Conservation (phyloP, 1,284 basidiomycete species). For the Leccinum pallidistipes region DNA sequence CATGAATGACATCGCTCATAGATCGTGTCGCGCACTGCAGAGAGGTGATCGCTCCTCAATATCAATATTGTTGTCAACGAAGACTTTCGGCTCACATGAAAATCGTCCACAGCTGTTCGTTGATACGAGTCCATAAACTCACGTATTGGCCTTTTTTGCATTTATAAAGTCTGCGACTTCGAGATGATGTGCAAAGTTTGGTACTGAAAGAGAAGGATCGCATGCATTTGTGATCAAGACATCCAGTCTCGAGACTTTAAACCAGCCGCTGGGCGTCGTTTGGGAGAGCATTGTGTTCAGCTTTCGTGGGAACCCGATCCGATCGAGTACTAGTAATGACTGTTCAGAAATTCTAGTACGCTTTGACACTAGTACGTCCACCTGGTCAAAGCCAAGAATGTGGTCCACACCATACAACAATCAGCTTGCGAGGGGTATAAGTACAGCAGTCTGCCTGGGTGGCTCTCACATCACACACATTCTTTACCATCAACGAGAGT, state of each 20-base stretch:
- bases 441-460: too few relatives aligned
- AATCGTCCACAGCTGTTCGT: too few relatives aligned
- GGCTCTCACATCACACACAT: not conserved
- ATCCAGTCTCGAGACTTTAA: conserved; percentile 61
- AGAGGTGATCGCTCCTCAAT: too few relatives aligned
- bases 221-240: conserved; percentile 81
- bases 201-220: conserved; percentile 83
- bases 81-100: too few relatives aligned
- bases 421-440: conserved; percentile 11
- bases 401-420: not conserved
- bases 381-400: not conserved
- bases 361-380: conserved; percentile 15
- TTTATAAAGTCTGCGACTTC: conserved; percentile 95
- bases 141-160: conserved; percentile 96
- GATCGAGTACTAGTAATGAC: too few relatives aligned
- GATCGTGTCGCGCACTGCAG: too few relatives aligned
- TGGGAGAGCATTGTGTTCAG: conserved; percentile 25
- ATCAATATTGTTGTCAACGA: too few relatives aligned
- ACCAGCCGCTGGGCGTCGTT: conserved; percentile 35
- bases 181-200: conserved; percentile 91
- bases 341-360: too few relatives aligned
- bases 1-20: too few relatives aligned
- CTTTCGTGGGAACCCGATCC: conserved; percentile 14
- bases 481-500: conserved; percentile 9
- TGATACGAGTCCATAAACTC: conserved; percentile 30